Base-by-base conservation (phyloP, 345 rosid genomes). In the Euphorbia tirucalli region DNA sequence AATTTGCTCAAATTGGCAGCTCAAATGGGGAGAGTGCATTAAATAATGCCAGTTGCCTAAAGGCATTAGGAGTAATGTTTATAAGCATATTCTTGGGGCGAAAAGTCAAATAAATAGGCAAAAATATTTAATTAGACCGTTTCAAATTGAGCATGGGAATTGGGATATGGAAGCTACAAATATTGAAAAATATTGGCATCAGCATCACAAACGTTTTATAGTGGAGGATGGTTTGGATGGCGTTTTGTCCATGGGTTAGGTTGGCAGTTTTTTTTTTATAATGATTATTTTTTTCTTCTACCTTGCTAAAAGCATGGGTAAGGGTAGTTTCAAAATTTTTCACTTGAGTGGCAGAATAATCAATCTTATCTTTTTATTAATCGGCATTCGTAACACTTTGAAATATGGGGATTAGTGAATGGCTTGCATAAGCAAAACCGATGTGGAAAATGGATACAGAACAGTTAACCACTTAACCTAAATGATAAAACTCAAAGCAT, bases 331-430 rank as follows among this genome's bases (percentile, higher is more conserved):
- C n/a, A n/a, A n/a, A n/a, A n/a, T n/a, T 0, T 78, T 73, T 78
- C 84, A 54, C 67, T 32, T 66, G 13, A 74, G 77, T 70, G 79
- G 74, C 49, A 32, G 79, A 80, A 68, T 76, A 79, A 71, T 74
- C 74, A 61, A 50, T 32, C 59, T 77, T 71, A 61, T 78, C 79
- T 37, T 52, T 56, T 25, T 21, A n/a, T 61, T 30, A 58, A 3
- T 50, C 71, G 39, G 13, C 65, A 76, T 50, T 66, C 48, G 60
- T 14, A 44, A 7, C 49, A 54, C 57, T 68, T 61, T 52, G 6
- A 69, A 56, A 30, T 4, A 28, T 49, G 69, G 70, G 16, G 50
- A 73, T 64, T 49, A 75, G 65, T 71, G 61, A 55, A 73, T 70
- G 71, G 68, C 15, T 61, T 61, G 21, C 13, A 48, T 24, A 60